Conservation (phyloP, 1,139 yeast genomes). For the Yamadazyma songkhlaensis region DNA sequence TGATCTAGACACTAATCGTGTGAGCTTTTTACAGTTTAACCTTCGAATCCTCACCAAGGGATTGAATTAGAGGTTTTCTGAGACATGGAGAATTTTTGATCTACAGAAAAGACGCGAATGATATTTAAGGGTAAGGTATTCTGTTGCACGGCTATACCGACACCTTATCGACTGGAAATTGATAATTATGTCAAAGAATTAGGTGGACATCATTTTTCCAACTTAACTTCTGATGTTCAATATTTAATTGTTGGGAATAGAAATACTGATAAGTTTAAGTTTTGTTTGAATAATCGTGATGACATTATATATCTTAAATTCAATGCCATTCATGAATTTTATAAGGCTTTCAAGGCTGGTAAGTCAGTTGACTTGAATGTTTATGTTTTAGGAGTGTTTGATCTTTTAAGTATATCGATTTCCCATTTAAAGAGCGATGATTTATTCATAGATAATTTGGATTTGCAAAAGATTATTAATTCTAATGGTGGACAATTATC, state of each 20-base stretch:
- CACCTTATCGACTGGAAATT: constrained; percentile 27
- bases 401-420: constrained; percentile 47
- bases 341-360: constrained; percentile 18
- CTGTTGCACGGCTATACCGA: constrained; percentile 43
- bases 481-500: constrained; percentile 59
- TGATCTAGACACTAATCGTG: no score
- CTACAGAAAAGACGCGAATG: constrained; percentile 2
- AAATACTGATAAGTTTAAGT: constrained; percentile 66
- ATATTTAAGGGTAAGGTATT: constrained; percentile 30
- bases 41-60: background rate
- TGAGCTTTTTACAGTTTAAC: no score
- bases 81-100: background rate
- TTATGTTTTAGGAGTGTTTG: constrained; percentile 43
- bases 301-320: constrained; percentile 55
- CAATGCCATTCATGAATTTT: constrained; percentile 9
- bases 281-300: constrained; percentile 54
- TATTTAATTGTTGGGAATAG: constrained; percentile 67
- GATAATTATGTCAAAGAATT: constrained; percentile 45
- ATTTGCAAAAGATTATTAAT: constrained; percentile 29
- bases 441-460: constrained; percentile 5
- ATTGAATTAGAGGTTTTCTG: background rate
- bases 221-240: constrained; percentile 66
- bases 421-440: constrained; percentile 45
- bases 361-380: constrained; percentile 30
- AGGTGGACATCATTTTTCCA: constrained; percentile 63